phyloP scores from a whole-genome alignment of 2,329 filamentous ascomycete species.

The Zymoseptoria brevis region DNA sequence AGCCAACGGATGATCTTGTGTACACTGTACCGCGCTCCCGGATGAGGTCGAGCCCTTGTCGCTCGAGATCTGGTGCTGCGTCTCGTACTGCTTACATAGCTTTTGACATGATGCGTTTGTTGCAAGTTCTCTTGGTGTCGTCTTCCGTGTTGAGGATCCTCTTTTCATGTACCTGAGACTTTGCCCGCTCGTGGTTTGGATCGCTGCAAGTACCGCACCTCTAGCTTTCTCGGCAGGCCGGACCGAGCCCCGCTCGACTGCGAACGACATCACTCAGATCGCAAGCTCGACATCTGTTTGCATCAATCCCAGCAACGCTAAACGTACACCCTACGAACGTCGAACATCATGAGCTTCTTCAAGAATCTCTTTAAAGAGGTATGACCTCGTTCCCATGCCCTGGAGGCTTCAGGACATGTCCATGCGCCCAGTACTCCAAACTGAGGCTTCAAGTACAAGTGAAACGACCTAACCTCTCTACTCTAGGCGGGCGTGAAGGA shows the following conservation, averaged over 20 bases:
- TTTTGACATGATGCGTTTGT: background rate
- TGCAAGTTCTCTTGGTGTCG: background rate
- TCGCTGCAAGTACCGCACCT: background rate
- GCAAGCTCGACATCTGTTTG: background rate
- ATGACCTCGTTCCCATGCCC: slow-evolving; percentile 7
- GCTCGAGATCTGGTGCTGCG: background rate
- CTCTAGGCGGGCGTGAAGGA: slow-evolving; percentile 48
- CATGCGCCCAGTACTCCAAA: background rate
- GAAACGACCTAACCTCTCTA: slow-evolving; percentile 2
- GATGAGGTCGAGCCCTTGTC: background rate
- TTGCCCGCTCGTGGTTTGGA: background rate
- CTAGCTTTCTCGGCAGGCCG: background rate
- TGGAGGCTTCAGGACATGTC: background rate
- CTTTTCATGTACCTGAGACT: background rate
- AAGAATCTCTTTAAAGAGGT: slow-evolving; percentile 43
- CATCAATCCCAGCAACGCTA: no score
- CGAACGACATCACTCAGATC: background rate
- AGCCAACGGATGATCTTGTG: background rate
- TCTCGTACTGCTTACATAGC: background rate
- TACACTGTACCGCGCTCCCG: background rate
- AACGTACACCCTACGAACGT: no score
- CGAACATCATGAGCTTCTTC: slow-evolving; percentile 33
- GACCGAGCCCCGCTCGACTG: background rate
- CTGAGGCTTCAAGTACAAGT: background rate
- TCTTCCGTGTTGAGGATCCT: background rate